Evolutionary conservation across 208 protist species (phyloP), one percentile per base, ranked within the genome.

Genomic region (Blastocrithidia nonstop): DNA sequence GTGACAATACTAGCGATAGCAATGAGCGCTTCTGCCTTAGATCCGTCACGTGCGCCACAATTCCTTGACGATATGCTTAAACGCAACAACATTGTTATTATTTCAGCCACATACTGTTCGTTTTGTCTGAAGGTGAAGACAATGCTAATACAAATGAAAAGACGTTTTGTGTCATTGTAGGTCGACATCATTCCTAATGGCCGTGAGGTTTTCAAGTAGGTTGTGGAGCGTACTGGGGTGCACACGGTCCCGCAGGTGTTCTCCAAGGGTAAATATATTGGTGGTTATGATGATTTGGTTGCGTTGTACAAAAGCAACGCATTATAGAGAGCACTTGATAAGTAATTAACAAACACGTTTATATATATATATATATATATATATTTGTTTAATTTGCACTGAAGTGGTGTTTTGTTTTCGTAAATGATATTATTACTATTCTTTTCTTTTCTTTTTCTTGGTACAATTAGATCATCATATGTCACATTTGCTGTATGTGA

Each of bases 161-260:
- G 79, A 42, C 77, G 77, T 28, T 91, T 91, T 17, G 77, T 88
- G 0, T 85, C 82, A 11, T 61, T 91, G 3, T 77, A 91, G 59
- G 78, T 91, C 22, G 75, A 91, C 45, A 82, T 91, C 45, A 85
- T 91, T 39, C 82, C 77, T 6, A 88, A 91, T 40, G 82, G 82
- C 4, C 62, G 77, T 8, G 74, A 82, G 27, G 63, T 91, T 6
- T 91, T 91, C 27, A 52, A 72, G 32, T 73, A 87, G 50, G 75
- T 88, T 25, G 70, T 77, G 1, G 59, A 50, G 0, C 66, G 77
- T 20, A 86, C 74, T 6, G 62, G 64, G 1, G 69, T 78, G 22
- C 76, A 88, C 45, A 88, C 76, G 6, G 82, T 91, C 16, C 82
- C 82, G 33, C 82, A 91, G 54, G 57, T 88, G 9, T 91, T 88